Conservation (phyloP, 805 yeast genomes). For the Lipomyces starkeyi region DNA sequence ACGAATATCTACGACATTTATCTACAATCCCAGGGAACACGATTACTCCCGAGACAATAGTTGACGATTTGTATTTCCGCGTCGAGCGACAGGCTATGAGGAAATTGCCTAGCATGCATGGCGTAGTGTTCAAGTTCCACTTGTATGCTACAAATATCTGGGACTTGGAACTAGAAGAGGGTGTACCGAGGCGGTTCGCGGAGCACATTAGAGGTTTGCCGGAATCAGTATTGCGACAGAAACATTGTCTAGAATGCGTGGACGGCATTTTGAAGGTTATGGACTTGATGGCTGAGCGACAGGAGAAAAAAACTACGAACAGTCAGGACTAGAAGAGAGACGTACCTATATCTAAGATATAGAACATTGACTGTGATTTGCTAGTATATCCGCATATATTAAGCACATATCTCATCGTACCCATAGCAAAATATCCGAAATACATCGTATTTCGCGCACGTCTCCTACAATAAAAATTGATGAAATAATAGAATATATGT, state of each 20-base stretch:
- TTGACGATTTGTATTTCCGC: not conserved
- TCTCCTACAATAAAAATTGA: not conserved
- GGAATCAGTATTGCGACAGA: not conserved
- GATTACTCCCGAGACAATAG: not conserved
- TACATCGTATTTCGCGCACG: not conserved
- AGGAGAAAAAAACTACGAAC: not conserved
- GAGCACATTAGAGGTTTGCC: not conserved
- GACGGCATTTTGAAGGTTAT: not conserved
- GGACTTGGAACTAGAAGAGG: not conserved
- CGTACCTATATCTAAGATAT: not conserved
- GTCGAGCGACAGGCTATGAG: not conserved
- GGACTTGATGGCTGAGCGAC: not conserved
- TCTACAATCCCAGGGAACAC: not conserved
- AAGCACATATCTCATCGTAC: not conserved
- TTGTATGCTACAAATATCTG: not conserved
- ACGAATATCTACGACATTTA: not conserved
- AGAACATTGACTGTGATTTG: not conserved
- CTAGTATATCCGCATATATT: not conserved
- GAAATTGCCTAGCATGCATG: not conserved
- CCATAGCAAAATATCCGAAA: not conserved
- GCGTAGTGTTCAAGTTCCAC: not conserved
- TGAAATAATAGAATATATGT: constrained; percentile 20
- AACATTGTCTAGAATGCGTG: not conserved
- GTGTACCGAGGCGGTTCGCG: not conserved
- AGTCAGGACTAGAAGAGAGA: not conserved